A percentile compares a stretch with the other conserved stretches of the same genome.
Conservation (phyloP, 495 filamentous ascomycete genomes). For the Apodospora peruviana region DNA sequence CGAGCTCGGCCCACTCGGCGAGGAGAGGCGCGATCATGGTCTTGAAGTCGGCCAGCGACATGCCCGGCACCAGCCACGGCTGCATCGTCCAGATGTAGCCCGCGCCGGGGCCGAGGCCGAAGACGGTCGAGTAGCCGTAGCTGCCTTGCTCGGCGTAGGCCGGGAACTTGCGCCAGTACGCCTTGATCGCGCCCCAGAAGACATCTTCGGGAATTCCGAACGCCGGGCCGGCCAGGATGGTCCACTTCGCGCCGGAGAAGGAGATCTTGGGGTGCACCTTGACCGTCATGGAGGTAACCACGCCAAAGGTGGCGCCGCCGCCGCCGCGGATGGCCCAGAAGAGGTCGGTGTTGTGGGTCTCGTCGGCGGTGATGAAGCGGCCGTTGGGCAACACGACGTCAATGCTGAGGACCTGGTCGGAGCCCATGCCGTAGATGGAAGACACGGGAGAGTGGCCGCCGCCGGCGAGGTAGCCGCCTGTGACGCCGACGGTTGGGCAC, state of each 20-base stretch:
- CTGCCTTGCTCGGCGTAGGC: constrained; percentile 44
- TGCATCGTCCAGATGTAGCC: constrained; percentile 36
- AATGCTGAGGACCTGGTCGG: constrained; percentile 48
- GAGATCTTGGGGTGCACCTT: constrained; percentile 37
- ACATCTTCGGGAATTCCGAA: constrained; percentile 33
- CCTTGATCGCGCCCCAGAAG: constrained; percentile 45
- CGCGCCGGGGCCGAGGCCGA: constrained; percentile 19
- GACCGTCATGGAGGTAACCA: constrained; percentile 48
- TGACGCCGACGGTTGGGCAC: constrained; percentile 40
- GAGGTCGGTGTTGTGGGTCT: constrained; percentile 47
- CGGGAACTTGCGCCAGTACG: constrained; percentile 42
- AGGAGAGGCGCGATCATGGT: constrained; percentile 43
- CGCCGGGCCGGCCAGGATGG: constrained; percentile 23
- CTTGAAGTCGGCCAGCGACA: constrained; percentile 40
- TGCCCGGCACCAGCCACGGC: constrained; percentile 48
- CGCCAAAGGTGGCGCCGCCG: constrained; percentile 53
- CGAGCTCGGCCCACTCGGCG: constrained; percentile 26
- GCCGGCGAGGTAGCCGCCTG: constrained; percentile 49
- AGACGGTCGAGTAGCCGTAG: constrained; percentile 46
- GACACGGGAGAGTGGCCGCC: constrained; percentile 47
- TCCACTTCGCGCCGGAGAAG: constrained; percentile 34
- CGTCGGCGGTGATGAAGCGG: constrained; percentile 47
- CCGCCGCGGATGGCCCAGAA: constrained; percentile 63
- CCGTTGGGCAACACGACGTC: constrained; percentile 55
- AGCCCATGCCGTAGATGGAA: constrained; percentile 41